Evolutionary conservation across 2,329 filamentous ascomycete species (phyloP).

Genomic region (Diplodia mutila): DNA sequence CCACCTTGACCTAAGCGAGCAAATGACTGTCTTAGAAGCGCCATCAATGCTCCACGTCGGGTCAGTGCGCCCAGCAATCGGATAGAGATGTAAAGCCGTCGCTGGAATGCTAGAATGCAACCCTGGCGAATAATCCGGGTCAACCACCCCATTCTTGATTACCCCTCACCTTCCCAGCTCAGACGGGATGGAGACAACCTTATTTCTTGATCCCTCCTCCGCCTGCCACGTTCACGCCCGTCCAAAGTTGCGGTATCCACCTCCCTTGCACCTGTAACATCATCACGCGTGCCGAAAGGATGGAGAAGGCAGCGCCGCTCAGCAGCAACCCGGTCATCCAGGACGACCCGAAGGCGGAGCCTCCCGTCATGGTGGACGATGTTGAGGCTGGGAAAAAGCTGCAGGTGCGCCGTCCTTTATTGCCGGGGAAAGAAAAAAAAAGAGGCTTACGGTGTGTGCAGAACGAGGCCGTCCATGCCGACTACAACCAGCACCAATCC

Average conservation of each 20-base stretch:
- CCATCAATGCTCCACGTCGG: not conserved
- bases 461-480: conserved; percentile 15
- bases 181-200: not conserved
- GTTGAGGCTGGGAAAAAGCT: conserved; percentile 1
- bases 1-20: conserved; percentile 9
- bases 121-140: not conserved
- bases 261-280: not conserved
- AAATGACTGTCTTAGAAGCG: not conserved
- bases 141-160: not conserved
- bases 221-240: not conserved
- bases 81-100: not conserved
- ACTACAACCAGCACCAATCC: conserved; percentile 23
- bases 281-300: not conserved
- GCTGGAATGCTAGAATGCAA: conserved; percentile 12
- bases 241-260: not conserved
- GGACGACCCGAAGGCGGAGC: conserved; percentile 1
- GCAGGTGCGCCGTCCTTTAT: not conserved
- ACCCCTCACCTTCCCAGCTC: not conserved
- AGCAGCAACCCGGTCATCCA: conserved; percentile 17
- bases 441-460: not conserved
- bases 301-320: conserved; percentile 19
- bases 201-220: not conserved
- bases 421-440: too few relatives aligned
- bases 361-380: conserved; percentile 9
- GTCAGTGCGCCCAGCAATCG: conserved; percentile 1